Base-by-base conservation (phyloP, 345 rosid genomes). In the Fremontodendron californicum region DNA sequence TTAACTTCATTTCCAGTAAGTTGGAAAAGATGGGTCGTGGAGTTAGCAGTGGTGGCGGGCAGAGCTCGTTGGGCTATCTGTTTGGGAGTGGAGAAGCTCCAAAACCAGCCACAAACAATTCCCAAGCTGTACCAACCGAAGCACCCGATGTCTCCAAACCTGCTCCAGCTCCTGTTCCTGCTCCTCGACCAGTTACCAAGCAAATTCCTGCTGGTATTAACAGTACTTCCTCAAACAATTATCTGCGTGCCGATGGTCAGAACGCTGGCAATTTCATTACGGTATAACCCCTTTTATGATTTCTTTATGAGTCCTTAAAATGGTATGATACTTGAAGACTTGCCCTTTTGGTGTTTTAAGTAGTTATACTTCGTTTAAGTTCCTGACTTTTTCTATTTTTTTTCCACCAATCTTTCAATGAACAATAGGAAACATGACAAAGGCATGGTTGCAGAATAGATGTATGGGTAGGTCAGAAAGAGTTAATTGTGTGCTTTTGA, bases 1-100 rank as follows among this genome's bases (percentile, higher is more conserved):
- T 37, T 49, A 35, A n/a, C 46, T 72, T 37, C 11, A 29, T 73
- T 39, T 40, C 63, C 66, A 21, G n/a, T 6, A 67, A 74, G 70
- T 55, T 66, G 33, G 69, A 80, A 63, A 76, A 63, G 45, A 93
- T 93, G 93, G 91, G 92, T 70, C 95, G 93, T 67, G 97, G 97
- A 84, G 87, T 85, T 64, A 93, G 97, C 73, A 75, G 84, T 39
- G 97, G 97, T 67, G 97, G 97, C 31, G 95, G 95, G 31, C 95
- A 91, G 89, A 93, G 97, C 78, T 93, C 97, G 35, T 78, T 93
- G 80, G 95, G 95, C 37, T 93, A 93, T 78, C 90, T 93, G 58
- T 93, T 93, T 75, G 92, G 97, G 2, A 77, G 64, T 43, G 94
- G 90, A 58, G 95, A 91, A 83, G 90, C 88, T 78, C 95, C 97